Percentiles rank a stretch among this genome's conserved stretches.
Evolutionary conservation across 345 rosid genomes (phyloP).

Genomic region (Aethionema arabicum): DNA sequence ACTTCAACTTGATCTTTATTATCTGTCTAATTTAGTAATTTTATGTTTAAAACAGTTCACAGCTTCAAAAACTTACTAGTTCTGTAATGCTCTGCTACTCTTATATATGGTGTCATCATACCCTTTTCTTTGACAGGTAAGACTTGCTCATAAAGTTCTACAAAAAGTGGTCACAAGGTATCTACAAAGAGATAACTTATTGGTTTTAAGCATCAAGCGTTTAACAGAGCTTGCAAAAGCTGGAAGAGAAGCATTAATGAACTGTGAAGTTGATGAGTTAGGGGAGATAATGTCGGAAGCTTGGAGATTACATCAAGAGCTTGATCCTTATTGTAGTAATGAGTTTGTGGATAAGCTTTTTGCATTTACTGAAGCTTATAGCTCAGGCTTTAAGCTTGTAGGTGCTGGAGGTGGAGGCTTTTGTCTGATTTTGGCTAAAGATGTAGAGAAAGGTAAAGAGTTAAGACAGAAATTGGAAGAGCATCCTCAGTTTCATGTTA

Average conservation of each 20-base stretch:
- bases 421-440: conserved; percentile 67
- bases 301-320: conserved; percentile 97
- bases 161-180: conserved; percentile 89
- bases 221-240: conserved; percentile 74
- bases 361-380: conserved; percentile 58
- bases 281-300: conserved; percentile 94
- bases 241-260: conserved; percentile 93
- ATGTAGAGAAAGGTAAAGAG: conserved; percentile 48
- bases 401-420: conserved; percentile 99
- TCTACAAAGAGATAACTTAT: conserved; percentile 78
- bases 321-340: conserved; percentile 93
- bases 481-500: conserved; percentile 50
- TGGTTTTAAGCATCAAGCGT: conserved; percentile 79
- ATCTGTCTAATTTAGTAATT: no score
- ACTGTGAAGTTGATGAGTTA: conserved; percentile 65
- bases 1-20: no score
- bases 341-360: conserved; percentile 79
- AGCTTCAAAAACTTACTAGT: no score
- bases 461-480: conserved; percentile 52
- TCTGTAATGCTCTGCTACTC: no score
- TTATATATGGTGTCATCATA: no score
- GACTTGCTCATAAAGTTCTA: conserved; percentile 87
- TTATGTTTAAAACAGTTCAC: no score
- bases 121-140: conserved; percentile 52
- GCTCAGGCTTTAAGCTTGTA: conserved; percentile 92